These are phyloP conservation scores for Lolium rigidum DNA, from an alignment of 176 grass and related monocot genomes.

Conservation along the genomic window DNA sequence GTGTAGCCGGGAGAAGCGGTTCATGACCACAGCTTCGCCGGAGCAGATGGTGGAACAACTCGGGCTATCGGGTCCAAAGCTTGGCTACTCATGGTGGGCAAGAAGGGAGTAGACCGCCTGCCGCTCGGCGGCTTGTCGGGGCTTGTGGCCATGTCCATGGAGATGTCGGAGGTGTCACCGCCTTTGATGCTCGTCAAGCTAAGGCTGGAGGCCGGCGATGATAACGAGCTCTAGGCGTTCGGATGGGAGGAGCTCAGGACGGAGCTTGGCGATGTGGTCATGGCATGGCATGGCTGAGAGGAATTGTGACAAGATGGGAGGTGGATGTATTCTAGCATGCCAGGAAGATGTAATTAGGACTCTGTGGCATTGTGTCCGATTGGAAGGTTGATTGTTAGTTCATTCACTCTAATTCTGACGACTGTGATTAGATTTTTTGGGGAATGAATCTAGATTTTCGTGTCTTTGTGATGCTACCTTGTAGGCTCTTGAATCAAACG, in stretches of 20 bases:
- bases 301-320: conserved; percentile 28
- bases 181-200: conserved; percentile 78
- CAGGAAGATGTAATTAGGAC: conserved; percentile 15
- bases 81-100: conserved; percentile 79
- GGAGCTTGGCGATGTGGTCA: conserved; percentile 75
- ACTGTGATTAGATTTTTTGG: not conserved
- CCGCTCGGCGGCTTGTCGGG: conserved; percentile 51
- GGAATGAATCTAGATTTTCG: conserved; percentile 8
- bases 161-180: conserved; percentile 67
- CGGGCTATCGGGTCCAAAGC: conserved; percentile 47
- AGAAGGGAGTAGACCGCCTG: conserved; percentile 49
- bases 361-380: not conserved
- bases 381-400: conserved; percentile 37
- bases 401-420: conserved; percentile 35
- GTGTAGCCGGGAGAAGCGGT: conserved; percentile 58
- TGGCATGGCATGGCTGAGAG: conserved; percentile 67
- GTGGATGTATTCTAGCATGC: no score
- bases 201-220: conserved; percentile 52
- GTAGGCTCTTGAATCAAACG: not conserved
- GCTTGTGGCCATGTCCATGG: conserved; percentile 64
- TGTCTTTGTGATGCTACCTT: not conserved
- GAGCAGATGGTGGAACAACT: conserved; percentile 67
- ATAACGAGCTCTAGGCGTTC: conserved; percentile 46
- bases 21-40: conserved; percentile 69
- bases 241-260: conserved; percentile 71